Conservation (phyloP, 306 rosid species). For the Herpetospermum pedunculosum region DNA sequence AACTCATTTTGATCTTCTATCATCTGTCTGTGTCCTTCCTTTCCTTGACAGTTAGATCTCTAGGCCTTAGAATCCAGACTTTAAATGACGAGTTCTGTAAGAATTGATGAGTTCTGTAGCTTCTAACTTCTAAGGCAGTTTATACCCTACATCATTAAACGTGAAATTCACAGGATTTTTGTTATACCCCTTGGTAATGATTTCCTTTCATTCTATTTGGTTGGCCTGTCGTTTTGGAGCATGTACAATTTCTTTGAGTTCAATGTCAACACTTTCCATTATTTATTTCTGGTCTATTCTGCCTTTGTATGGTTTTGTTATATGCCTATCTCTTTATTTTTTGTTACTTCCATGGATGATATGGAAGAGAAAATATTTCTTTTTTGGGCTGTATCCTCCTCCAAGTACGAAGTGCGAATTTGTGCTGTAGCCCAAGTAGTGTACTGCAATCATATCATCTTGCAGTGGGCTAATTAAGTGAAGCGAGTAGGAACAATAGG, state of each 20-base stretch:
- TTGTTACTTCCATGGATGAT: not conserved
- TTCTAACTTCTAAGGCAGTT: not conserved
- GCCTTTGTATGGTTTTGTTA: not conserved
- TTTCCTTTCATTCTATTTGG: not conserved
- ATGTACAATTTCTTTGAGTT: not conserved
- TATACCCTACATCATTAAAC: not conserved
- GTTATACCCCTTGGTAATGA: not conserved
- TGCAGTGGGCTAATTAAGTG: conserved; percentile 6
- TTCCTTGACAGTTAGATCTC: not conserved
- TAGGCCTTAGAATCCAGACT: not conserved
- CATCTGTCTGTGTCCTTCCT: not conserved
- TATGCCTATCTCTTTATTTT: not conserved
- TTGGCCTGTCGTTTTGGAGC: not conserved
- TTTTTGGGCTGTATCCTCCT: not conserved
- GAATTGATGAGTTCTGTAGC: not conserved
- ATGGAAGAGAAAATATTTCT: not conserved
- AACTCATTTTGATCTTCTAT: not conserved
- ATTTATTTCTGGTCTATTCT: conserved; percentile 1
- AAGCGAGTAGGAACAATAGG: not conserved
- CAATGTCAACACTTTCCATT: not conserved
- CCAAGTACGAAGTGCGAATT: not conserved
- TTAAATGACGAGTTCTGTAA: not conserved
- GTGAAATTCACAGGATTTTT: not conserved
- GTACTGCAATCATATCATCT: conserved; percentile 1
- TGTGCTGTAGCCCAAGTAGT: not conserved